A percentile compares a stretch with the other conserved stretches of the same genome.
Evolutionary conservation across 2,329 filamentous ascomycete genomes (phyloP).

Genomic region (Knoxdaviesia capensis): DNA sequence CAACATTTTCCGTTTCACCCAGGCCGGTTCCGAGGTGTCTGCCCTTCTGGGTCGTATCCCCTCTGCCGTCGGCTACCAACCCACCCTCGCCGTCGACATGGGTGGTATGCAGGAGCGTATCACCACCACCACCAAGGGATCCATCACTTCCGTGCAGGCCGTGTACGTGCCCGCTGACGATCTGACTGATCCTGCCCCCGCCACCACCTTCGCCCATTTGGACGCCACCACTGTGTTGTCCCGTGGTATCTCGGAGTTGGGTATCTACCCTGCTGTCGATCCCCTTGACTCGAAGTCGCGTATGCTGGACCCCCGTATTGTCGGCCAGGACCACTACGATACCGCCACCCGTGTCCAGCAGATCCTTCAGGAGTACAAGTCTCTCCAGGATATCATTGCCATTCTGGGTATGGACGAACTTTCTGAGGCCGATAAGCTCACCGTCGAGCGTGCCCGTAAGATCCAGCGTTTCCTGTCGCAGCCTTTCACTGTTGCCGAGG

Average conservation of each 20-base stretch:
- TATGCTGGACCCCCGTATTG: slow-evolving; percentile 97
- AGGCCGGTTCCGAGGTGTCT: slow-evolving; percentile 99
- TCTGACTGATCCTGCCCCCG: slow-evolving; percentile 98
- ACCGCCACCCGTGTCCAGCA: slow-evolving; percentile 91
- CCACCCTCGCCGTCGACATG: slow-evolving; percentile 96
- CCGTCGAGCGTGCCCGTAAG: slow-evolving; percentile 99
- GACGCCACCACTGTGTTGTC: slow-evolving; percentile 99
- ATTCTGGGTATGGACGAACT: slow-evolving; percentile 99
- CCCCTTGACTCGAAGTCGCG: slow-evolving; percentile 98
- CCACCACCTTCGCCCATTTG: slow-evolving; percentile 99
- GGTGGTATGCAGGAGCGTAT: slow-evolving; percentile 99
- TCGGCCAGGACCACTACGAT: slow-evolving; percentile 95
- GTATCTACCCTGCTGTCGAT: slow-evolving; percentile 99
- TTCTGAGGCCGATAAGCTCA: slow-evolving; percentile 98
- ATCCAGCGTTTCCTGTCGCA: slow-evolving; percentile 99
- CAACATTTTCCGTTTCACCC: slow-evolving; percentile 99
- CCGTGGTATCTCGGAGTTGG: slow-evolving; percentile 99
- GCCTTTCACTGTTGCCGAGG: slow-evolving; percentile 77
- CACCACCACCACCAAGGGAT: slow-evolving; percentile 98
- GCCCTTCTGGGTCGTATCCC: slow-evolving; percentile 98
- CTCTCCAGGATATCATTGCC: slow-evolving; percentile 99
- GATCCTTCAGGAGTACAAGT: slow-evolving; percentile 99
- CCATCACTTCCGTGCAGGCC: slow-evolving; percentile 98
- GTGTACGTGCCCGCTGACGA: slow-evolving; percentile 99
- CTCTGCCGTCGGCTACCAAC: slow-evolving; percentile 99